phyloP scores from a whole-genome alignment of 345 rosid species.

The Eucalyptus pumila region DNA sequence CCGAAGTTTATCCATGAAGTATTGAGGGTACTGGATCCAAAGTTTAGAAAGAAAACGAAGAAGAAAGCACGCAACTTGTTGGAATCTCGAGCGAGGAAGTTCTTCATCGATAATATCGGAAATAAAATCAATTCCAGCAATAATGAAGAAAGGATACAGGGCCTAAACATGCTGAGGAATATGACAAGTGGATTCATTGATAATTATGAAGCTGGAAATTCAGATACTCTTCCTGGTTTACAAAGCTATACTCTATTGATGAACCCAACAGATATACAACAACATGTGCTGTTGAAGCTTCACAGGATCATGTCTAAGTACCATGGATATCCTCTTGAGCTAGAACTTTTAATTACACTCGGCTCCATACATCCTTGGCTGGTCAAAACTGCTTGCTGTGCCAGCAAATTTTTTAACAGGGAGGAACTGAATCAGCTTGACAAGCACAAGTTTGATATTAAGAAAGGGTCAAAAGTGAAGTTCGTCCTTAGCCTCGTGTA shows the following conservation, averaged over 20 bases:
- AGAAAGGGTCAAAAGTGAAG: conserved; percentile 82
- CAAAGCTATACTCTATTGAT: conserved; percentile 85
- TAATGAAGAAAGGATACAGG: conserved; percentile 67
- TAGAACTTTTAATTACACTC: conserved; percentile 77
- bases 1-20: conserved; percentile 75
- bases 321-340: conserved; percentile 68
- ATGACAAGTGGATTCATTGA: conserved; percentile 76
- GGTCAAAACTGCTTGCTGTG: conserved; percentile 60
- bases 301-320: conserved; percentile 44
- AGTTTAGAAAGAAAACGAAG: conserved; percentile 18
- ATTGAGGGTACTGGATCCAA: conserved; percentile 48
- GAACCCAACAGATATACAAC: conserved; percentile 71
- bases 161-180: conserved; percentile 67
- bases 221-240: conserved; percentile 77
- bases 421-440: conserved; percentile 44
- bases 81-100: conserved; percentile 73
- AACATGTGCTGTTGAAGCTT: conserved; percentile 46
- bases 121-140: conserved; percentile 59
- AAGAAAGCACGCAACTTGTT: conserved; percentile 57
- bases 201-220: conserved; percentile 57
- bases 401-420: conserved; percentile 33
- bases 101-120: conserved; percentile 68
- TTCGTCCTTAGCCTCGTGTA: conserved; percentile 80
- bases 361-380: conserved; percentile 89
- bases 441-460: conserved; percentile 36